A percentile compares a stretch with the other conserved stretches of the same genome.
Evolutionary conservation across 306 rosid genomes (phyloP).

Genomic region (Medicago arabica): DNA sequence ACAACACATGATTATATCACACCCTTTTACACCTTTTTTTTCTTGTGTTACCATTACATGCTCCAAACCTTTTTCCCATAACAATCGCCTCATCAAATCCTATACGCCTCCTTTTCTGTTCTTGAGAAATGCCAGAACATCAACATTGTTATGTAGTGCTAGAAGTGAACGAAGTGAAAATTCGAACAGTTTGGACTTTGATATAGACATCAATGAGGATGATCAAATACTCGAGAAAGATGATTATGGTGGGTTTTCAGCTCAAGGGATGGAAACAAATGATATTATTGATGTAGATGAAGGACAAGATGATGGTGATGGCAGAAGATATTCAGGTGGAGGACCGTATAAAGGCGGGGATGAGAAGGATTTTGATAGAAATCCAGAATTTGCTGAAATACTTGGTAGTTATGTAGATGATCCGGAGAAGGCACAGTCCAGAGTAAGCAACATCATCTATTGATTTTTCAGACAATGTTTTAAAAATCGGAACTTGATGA

Average conservation of each 20-base stretch:
- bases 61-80: constrained; percentile 37
- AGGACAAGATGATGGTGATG: constrained; percentile 37
- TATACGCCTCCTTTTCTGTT: constrained; percentile 14
- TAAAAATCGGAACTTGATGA: too few relatives aligned
- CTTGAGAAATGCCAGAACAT: constrained; percentile 21
- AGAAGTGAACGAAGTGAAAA: constrained; percentile 34
- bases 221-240: constrained; percentile 43
- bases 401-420: constrained; percentile 71
- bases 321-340: constrained; percentile 42
- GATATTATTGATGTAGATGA: constrained; percentile 49
- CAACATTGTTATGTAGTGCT: constrained; percentile 31
- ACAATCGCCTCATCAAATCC: constrained; percentile 38
- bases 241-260: constrained; percentile 41
- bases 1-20: constrained; percentile 55
- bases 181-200: constrained; percentile 43
- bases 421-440: constrained; percentile 77
- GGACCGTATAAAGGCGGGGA: constrained; percentile 55
- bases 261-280: constrained; percentile 43
- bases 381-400: constrained; percentile 88
- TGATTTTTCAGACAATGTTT: neutral
- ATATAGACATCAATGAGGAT: constrained; percentile 41
- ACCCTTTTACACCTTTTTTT: constrained; percentile 41
- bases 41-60: constrained; percentile 39
- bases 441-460: constrained; percentile 53
- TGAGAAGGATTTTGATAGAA: constrained; percentile 69